Percentiles rank a stretch among this genome's conserved stretches.
Evolutionary conservation across 371 early-diverging fungal species (phyloP).

Genomic region (Fennellomyces sp.): DNA sequence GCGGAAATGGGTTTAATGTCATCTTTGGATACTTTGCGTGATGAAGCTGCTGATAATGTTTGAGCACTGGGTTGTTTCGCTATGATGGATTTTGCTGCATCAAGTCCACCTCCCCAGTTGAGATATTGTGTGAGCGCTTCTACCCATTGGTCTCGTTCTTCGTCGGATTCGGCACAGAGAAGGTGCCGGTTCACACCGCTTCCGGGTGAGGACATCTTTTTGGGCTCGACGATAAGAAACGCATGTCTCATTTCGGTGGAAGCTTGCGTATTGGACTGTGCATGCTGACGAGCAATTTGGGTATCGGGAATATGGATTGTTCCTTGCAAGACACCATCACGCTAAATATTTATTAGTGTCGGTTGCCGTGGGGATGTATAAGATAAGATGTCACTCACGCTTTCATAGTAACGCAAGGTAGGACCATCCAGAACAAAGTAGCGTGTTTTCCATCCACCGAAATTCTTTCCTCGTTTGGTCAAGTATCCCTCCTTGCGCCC

Average conservation of each 20-base stretch:
- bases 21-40: conserved; percentile 6
- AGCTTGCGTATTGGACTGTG: conserved; percentile 8
- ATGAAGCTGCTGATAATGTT: conserved; percentile 1
- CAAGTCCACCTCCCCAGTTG: conserved; percentile 25
- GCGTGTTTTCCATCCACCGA: conserved; percentile 88
- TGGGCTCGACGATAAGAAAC: conserved; percentile 72
- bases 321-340: conserved; percentile 52
- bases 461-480: conserved; percentile 84
- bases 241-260: conserved; percentile 57
- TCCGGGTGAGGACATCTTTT: conserved; percentile 45
- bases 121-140: conserved; percentile 52
- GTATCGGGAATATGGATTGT: conserved; percentile 50
- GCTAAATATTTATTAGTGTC: conserved; percentile 7
- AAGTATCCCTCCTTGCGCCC: conserved; percentile 78
- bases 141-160: conserved; percentile 88
- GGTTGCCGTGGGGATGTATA: too few relatives aligned
- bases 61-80: background rate
- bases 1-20: conserved; percentile 17
- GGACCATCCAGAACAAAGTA: conserved; percentile 73
- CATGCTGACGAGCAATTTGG: conserved; percentile 55
- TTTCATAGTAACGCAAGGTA: conserved; percentile 74
- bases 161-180: conserved; percentile 85
- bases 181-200: conserved; percentile 68
- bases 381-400: conserved; percentile 11
- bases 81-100: background rate